Base-by-base conservation (phyloP, 2,329 filamentous ascomycete species). In the Exophiala bonariae region DNA sequence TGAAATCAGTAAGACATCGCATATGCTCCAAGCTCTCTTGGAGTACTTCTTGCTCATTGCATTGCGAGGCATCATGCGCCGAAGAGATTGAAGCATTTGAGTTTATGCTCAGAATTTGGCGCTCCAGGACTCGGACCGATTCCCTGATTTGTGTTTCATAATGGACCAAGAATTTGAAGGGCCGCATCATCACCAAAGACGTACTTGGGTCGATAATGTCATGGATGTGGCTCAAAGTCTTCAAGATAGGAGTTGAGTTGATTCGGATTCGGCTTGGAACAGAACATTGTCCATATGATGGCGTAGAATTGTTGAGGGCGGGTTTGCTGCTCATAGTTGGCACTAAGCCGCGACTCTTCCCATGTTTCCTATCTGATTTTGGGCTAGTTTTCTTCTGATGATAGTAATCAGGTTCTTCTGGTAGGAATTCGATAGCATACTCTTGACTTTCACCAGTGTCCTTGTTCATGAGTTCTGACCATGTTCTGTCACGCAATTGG, bases 1-100 rank as follows among this genome's bases (percentile, higher is more conserved):
- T 52, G 32, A 59, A 59, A 20, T 47, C 22, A 16, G 58, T 42
- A 11, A 54, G 47, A 17, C 55, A 55, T n/a, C 50, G 52, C 37
- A 59, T 44, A 18, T 56, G 54, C 30, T 34, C 22, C 4, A 41
- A 16, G 7, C 11, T 36, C 36, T 42, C 44, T 14, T 42, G 17
- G 36, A 20, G 39, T 4, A n/a, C 26, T 30, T 16, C 39, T 14
- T 14, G 32, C 18, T 32, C 14, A 22, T n/a, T n/a, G n/a, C n/a
- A n/a, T n/a, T n/a, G n/a, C n/a, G n/a, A n/a, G n/a, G n/a, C n/a
- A n/a, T n/a, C n/a, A n/a, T n/a, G n/a, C n/a, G n/a, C n/a, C n/a
- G n/a, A n/a, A n/a, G n/a, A n/a, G n/a, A n/a, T n/a, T n/a, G 22
- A 30, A 30, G 22, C 18, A n/a, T 32, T 6, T 26, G 6, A 6